Evolutionary conservation across 2,329 filamentous ascomycete genomes (phyloP).

Genomic region (Sporothrix pseudoabietina): DNA sequence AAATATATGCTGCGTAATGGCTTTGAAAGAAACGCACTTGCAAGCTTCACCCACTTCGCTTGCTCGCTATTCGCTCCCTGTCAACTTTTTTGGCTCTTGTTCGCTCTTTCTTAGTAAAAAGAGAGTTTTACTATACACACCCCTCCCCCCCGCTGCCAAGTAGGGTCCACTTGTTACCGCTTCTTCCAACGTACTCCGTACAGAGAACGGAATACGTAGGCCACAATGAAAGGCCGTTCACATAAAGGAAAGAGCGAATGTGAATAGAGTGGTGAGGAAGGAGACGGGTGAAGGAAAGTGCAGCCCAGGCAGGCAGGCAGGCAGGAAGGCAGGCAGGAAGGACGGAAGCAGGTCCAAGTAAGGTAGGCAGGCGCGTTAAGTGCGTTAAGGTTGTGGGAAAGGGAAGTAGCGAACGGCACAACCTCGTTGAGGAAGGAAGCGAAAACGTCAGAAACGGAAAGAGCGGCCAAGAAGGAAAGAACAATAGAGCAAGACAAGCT

Average conservation of each 20-base stretch:
- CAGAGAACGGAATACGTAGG: constrained; percentile 6
- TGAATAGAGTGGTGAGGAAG: neutral
- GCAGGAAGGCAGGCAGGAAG: neutral
- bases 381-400: neutral
- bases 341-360: neutral
- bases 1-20: constrained; percentile 4
- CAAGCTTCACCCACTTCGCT: constrained; percentile 3
- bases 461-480: neutral
- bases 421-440: neutral
- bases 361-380: neutral
- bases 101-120: neutral
- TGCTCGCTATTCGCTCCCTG: neutral
- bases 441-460: constrained; percentile 5
- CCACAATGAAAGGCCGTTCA: constrained; percentile 6
- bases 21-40: neutral
- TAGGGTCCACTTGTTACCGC: constrained; percentile 28
- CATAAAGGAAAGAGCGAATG: neutral
- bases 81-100: neutral
- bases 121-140: constrained; percentile 24
- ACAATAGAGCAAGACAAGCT: neutral
- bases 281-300: neutral
- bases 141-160: constrained; percentile 23
- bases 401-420: neutral
- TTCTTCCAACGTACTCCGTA: constrained; percentile 26
- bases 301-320: neutral